Percentiles rank a stretch among this genome's conserved stretches.
Evolutionary conservation across 306 rosid species (phyloP).

Genomic region (Vigna hirtella): DNA sequence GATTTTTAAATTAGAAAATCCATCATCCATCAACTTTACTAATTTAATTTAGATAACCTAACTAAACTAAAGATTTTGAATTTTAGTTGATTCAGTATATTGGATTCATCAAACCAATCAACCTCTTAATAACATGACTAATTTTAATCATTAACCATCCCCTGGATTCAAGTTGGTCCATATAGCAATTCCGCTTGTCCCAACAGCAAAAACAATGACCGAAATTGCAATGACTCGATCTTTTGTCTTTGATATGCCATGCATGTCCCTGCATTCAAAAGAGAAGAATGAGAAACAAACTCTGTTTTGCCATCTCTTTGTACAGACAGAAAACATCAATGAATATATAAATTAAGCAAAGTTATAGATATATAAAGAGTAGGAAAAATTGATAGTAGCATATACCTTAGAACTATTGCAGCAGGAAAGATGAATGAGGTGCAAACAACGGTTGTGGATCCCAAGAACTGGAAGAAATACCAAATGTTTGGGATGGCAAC

Average conservation of each 20-base stretch:
- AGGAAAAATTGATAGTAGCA: not conserved
- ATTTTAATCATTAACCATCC: not conserved
- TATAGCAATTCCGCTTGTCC: slow-evolving; percentile 53
- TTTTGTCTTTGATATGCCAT: slow-evolving; percentile 48
- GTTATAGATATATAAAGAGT: no score
- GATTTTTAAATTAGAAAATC: no score
- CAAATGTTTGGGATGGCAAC: slow-evolving; percentile 67
- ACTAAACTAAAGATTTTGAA: no score
- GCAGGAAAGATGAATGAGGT: slow-evolving; percentile 66
- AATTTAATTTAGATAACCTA: no score
- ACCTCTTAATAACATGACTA: no score
- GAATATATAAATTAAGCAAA: not conserved
- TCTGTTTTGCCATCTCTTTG: no score
- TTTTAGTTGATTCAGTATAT: no score
- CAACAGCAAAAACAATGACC: slow-evolving; percentile 48
- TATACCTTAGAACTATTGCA: slow-evolving; percentile 61
- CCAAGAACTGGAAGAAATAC: slow-evolving; percentile 70
- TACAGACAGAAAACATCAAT: no score
- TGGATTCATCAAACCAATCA: no score
- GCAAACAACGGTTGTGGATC: slow-evolving; percentile 65
- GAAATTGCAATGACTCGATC: slow-evolving; percentile 48
- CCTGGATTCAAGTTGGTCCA: slow-evolving; percentile 47
- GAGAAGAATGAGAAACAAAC: no score
- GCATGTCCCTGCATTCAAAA: slow-evolving; percentile 41
- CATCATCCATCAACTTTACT: no score